Conservation (phyloP, 179 eudicot genomes). For the Spinacia oleracea region DNA sequence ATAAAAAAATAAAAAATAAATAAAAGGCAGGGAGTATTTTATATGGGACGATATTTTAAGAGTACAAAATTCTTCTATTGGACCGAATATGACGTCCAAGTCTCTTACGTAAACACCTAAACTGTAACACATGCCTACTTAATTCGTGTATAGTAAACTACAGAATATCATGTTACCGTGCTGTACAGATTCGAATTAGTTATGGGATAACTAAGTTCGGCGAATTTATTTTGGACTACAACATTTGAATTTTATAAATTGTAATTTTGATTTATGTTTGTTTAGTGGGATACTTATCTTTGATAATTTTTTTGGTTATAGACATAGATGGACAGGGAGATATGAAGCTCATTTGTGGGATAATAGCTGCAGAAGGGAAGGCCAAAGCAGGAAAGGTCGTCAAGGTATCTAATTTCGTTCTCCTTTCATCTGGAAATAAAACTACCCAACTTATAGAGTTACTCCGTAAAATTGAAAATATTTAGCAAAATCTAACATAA, state of each 20-base stretch:
- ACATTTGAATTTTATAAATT: no score
- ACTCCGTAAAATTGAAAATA: no score
- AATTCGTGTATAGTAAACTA: no score
- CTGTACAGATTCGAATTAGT: not conserved
- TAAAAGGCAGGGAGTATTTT: no score
- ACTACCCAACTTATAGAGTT: no score
- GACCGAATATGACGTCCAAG: not conserved
- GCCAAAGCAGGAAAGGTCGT: slow-evolving; percentile 82
- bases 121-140: not conserved
- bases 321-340: slow-evolving; percentile 77
- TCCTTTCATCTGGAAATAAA: no score
- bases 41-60: not conserved
- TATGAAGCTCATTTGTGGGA: slow-evolving; percentile 84
- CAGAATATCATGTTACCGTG: no score
- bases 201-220: not conserved
- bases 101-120: not conserved
- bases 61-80: not conserved
- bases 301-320: slow-evolving; percentile 6
- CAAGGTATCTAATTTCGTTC: slow-evolving; percentile 47
- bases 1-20: no score
- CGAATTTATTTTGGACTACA: no score
- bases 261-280: not conserved
- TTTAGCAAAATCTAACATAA: no score
- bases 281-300: not conserved
- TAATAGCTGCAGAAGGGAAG: slow-evolving; percentile 71